Base-by-base conservation (phyloP, 169 alveolate genomes). In the Fabrea salina region DNA sequence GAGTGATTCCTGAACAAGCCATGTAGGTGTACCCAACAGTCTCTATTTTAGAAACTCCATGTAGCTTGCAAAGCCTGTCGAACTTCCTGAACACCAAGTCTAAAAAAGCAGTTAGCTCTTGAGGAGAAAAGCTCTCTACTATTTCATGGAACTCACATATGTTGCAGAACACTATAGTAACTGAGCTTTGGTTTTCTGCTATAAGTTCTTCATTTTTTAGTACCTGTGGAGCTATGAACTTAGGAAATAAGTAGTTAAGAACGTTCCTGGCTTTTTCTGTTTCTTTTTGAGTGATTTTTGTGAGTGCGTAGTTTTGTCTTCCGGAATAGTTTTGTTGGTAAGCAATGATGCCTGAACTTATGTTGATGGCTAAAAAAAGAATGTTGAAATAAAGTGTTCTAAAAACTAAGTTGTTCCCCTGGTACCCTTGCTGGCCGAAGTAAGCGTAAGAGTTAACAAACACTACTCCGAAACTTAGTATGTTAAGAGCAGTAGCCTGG, bases 1-100 rank as follows among this genome's bases (percentile, higher is more conserved):
- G 89, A 44, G 79, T 89, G 37, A 91, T 76, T 8, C 97, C 97
- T 41, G 93, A 94, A 16, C 94, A 86, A 1, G 95, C 95, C 95
- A 93, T 88, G 74, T 93, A 93, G 5, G 97, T n/a, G 79, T 91
- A 89, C 6, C 97, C 97, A 0, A 93, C 97, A 13, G 97, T 93
- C 74, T 93, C 97, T 25, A 93, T 93, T 82, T 93, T 93, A 66
- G 90, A 84, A n/a, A 87, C 67, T 90, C 89, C 3, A 79, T 86
- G 90, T 5, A 75, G 56, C 39, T 82, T 86, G 51, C 95, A 87
- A 43, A 91, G 75, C 79, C 83, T 75, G 76, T 93, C 97, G 59
- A 93, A 85, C 5, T 86, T 85, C 54, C 87, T 81, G 72, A 83
- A 93, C 13, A 93, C 56, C 40, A 89, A 85, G 82, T 93, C 95